Conservation (phyloP, 306 rosid species). For the Pterocarpus macrocarpus region DNA sequence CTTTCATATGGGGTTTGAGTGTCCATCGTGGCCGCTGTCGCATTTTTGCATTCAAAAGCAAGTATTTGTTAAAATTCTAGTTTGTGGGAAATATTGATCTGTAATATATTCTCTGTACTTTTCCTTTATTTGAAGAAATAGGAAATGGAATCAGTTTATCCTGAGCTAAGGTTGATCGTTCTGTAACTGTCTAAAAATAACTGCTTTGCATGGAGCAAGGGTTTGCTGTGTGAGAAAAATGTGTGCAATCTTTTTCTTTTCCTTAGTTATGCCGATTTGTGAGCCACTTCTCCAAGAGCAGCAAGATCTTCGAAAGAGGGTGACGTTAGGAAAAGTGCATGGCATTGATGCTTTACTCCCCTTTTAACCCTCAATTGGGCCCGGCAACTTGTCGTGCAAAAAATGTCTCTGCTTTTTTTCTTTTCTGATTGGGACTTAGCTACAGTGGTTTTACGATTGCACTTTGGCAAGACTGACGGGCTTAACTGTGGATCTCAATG, state of each 20-base stretch:
- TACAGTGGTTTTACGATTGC: neutral
- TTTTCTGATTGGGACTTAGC: neutral
- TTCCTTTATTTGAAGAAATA: conserved; percentile 18
- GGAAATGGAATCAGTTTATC: conserved; percentile 39
- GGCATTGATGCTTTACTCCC: neutral
- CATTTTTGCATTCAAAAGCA: conserved; percentile 48
- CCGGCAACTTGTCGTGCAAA: neutral
- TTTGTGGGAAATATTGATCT: conserved; percentile 48
- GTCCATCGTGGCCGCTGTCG: conserved; percentile 38
- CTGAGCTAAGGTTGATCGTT: neutral
- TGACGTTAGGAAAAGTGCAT: neutral
- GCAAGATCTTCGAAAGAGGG: neutral
- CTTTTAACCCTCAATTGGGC: neutral
- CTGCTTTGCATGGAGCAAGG: conserved; percentile 25
- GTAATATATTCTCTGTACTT: conserved; percentile 39
- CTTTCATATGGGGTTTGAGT: conserved; percentile 47
- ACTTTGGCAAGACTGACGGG: conserved; percentile 3
- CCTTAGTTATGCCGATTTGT: neutral
- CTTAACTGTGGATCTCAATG: conserved; percentile 22
- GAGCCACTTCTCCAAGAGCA: too few species aligned
- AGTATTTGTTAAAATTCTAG: conserved; percentile 25
- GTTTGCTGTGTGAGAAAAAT: conserved; percentile 22
- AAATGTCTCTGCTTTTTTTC: neutral
- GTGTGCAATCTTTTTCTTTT: neutral
- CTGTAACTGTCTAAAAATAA: conserved; percentile 1